Base-by-base conservation (phyloP, 148 eudicot genomes). In the Polygonum aviculare region DNA sequence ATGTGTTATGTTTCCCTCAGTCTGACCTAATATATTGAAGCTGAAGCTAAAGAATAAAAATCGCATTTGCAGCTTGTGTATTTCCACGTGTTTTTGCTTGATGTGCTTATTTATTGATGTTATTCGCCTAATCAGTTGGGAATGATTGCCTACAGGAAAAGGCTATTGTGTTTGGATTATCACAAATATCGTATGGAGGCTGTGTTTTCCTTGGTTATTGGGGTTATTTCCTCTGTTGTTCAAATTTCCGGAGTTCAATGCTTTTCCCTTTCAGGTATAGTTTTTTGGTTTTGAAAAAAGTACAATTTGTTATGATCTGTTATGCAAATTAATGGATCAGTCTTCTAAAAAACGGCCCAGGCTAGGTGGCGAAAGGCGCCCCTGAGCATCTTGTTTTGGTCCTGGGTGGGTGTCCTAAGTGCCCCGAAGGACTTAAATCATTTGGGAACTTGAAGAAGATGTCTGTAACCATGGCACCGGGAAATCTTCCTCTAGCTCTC, bases 141-240 rank as follows among this genome's bases (percentile, higher is more conserved):
- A 14, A 70, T 47, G 73, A 75, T 80, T 75, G 22, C 45, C 63
- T 88, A 77, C 92, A 96, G 99, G 95, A 93, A 84, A 93, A 87
- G 84, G 86, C 87, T n/a, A 86, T 84, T 77, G 80, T 89, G 67
- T 96, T 96, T 87, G 90, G 88, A 57, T 76, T 88, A 78, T 90
- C 99, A 75, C 98, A 96, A 88, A 83, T 86, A 74, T 88, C 98
- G 15, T 93, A 88, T 82, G 99, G 94, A 74, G 97, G 86, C 41
- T 91, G 91, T 79, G 76, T 93, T 39, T 86, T 90, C 80, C 74
- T 93, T 75, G 92, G 97, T 76, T 96, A 96, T 72, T 93, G 99
- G 99, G 90, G 92, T 60, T 96, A 96, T 88, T 93, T 93, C 78
- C 80, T 88, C 73, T 80, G 86, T 65, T 87, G 71, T 76, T 89